Evolutionary conservation across 164 flowering plant genomes (phyloP).

Genomic region (Macadamia tetraphylla): DNA sequence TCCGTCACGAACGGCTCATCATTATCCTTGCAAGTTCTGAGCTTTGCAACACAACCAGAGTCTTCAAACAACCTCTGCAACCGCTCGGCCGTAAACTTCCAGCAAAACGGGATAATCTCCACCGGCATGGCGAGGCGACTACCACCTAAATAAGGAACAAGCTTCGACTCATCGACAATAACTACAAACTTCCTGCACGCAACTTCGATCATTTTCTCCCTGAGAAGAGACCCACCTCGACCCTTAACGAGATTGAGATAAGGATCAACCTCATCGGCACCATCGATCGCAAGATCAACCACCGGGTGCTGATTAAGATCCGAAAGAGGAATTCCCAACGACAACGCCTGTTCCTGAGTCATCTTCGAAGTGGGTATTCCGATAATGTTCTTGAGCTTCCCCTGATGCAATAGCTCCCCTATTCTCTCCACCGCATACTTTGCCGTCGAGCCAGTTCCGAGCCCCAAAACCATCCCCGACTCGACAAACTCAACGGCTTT

Average conservation of each 20-base stretch:
- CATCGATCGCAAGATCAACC: slow-evolving; percentile 83
- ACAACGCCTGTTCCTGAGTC: slow-evolving; percentile 69
- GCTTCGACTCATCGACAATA: slow-evolving; percentile 75
- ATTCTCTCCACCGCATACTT: slow-evolving; percentile 63
- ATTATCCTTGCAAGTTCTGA: slow-evolving; percentile 33
- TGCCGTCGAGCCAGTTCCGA: slow-evolving; percentile 99
- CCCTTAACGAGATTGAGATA: slow-evolving; percentile 77
- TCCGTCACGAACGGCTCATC: slow-evolving; percentile 65
- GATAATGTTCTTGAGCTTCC: slow-evolving; percentile 60
- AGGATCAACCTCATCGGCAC: slow-evolving; percentile 94
- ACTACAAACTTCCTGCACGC: slow-evolving; percentile 63
- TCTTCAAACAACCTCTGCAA: slow-evolving; percentile 50
- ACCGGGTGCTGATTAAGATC: slow-evolving; percentile 72
- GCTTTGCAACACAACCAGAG: slow-evolving; percentile 64
- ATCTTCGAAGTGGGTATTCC: slow-evolving; percentile 82
- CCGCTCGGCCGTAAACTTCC: slow-evolving; percentile 55
- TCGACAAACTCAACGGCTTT: slow-evolving; percentile 84
- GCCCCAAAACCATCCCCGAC: slow-evolving; percentile 90
- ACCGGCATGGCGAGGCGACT: slow-evolving; percentile 87
- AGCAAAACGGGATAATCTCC: slow-evolving; percentile 75
- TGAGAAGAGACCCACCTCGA: slow-evolving; percentile 77
- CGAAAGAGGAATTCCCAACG: slow-evolving; percentile 70
- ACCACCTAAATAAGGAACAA: slow-evolving; percentile 60
- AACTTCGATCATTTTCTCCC: slow-evolving; percentile 89
- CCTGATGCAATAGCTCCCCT: slow-evolving; percentile 58